These are phyloP conservation scores for Aureobasidium mangrovei DNA, from an alignment of 2,329 filamentous ascomycete genomes.

Conservation along the genomic window DNA sequence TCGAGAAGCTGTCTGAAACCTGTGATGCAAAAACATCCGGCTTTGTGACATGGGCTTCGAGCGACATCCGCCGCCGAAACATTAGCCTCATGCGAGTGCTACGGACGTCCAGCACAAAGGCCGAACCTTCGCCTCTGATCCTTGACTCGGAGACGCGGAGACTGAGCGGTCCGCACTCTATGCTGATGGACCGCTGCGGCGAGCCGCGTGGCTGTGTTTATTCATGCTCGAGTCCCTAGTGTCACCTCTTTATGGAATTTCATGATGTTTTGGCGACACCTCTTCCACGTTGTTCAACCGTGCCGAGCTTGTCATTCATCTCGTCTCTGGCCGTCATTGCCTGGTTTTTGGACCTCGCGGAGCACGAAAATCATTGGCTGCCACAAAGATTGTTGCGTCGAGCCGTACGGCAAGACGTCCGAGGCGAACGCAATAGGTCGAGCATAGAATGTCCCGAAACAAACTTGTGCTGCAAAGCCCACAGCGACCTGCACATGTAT, in stretches of 20 bases:
- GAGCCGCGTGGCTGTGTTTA: not conserved
- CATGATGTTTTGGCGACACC: too few relatives aligned
- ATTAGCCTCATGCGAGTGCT: slow-evolving; percentile 2
- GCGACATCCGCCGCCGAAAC: not conserved
- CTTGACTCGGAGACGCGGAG: not conserved
- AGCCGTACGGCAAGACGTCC: too few relatives aligned
- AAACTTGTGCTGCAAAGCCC: too few relatives aligned
- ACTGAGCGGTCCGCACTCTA: not conserved
- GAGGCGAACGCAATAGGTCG: too few relatives aligned
- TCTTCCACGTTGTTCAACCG: too few relatives aligned
- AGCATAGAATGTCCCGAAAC: too few relatives aligned
- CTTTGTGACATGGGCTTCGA: not conserved
- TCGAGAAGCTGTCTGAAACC: not conserved
- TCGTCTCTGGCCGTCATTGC: too few relatives aligned
- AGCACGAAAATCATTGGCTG: too few relatives aligned
- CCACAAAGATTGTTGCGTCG: too few relatives aligned
- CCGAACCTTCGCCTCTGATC: slow-evolving; percentile 2
- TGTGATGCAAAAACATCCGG: not conserved
- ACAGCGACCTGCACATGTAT: too few relatives aligned
- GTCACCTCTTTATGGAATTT: not conserved
- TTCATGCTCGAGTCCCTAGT: not conserved
- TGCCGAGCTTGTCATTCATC: too few relatives aligned
- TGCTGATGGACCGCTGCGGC: not conserved
- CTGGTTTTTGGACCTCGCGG: too few relatives aligned
- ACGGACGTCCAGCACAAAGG: not conserved